A percentile compares a stretch with the other conserved stretches of the same genome.
These are phyloP conservation scores for Coniferiporia weirii DNA, from an alignment of 1,284 basidiomycete species.

Conservation along the genomic window DNA sequence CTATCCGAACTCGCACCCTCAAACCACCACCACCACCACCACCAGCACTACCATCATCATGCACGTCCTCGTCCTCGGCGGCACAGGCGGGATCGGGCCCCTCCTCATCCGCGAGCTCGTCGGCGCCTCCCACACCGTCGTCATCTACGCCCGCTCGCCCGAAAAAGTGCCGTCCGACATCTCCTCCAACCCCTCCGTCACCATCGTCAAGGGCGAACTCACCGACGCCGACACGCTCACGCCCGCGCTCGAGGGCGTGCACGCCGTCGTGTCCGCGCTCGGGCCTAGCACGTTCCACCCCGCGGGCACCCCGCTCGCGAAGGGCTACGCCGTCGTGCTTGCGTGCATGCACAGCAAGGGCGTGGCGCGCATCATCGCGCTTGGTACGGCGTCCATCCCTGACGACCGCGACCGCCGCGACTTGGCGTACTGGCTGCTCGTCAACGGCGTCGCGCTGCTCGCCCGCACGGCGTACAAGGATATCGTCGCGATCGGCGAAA, in stretches of 20 bases:
- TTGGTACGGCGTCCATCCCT: constrained; percentile 59
- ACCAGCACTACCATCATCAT: constrained; percentile 14
- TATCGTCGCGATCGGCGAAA: constrained; percentile 48
- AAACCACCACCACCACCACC: background rate
- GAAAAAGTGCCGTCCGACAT: constrained; percentile 53
- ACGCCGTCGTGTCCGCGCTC: constrained; percentile 60
- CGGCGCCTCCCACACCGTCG: constrained; percentile 38
- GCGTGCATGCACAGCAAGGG: constrained; percentile 44
- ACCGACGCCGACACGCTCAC: constrained; percentile 43
- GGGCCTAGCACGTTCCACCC: constrained; percentile 42
- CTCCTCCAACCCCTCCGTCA: constrained; percentile 37
- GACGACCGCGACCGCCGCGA: constrained; percentile 57
- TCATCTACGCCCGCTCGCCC: constrained; percentile 58
- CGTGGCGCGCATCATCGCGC: constrained; percentile 54
- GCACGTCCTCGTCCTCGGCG: constrained; percentile 39
- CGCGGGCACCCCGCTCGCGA: constrained; percentile 51
- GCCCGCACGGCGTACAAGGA: constrained; percentile 40
- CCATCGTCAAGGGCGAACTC: constrained; percentile 49
- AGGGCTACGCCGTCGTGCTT: constrained; percentile 50
- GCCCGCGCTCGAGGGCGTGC: constrained; percentile 48
- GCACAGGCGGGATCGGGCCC: constrained; percentile 54
- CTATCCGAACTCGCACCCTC: too few relatives aligned
- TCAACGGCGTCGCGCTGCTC: constrained; percentile 34
- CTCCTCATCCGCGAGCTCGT: constrained; percentile 50
- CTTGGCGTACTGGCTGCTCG: constrained; percentile 40